Conservation (phyloP, 2,329 filamentous ascomycete species). For the Neofusicoccum umdonicola region DNA sequence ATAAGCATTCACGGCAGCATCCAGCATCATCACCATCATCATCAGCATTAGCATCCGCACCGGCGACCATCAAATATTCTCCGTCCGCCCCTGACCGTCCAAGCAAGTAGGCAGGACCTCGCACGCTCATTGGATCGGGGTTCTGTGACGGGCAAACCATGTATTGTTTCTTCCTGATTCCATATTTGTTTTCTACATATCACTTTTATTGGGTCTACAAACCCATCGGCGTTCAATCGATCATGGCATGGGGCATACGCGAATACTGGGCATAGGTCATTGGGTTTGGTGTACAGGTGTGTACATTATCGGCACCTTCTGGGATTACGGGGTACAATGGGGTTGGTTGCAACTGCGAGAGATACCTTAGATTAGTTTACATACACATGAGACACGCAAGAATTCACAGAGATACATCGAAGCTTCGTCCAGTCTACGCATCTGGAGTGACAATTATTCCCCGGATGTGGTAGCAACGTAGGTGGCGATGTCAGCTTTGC, state of each 20-base stretch:
- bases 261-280: background rate
- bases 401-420: background rate
- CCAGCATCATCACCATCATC: background rate
- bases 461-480: no score
- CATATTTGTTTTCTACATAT: background rate
- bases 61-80: background rate
- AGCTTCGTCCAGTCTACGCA: no score
- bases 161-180: background rate
- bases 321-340: no score
- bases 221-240: background rate
- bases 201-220: background rate
- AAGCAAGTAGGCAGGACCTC: conserved; percentile 1
- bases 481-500: no score
- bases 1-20: background rate
- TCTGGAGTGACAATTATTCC: no score
- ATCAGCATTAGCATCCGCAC: background rate
- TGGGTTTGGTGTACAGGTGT: background rate
- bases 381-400: background rate
- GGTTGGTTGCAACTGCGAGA: background rate
- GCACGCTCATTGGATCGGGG: background rate
- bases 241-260: background rate
- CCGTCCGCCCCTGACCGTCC: background rate
- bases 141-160: background rate
- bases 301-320: background rate
- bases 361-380: conserved; percentile 10